Percentiles rank a stretch among this genome's conserved stretches.
phyloP scores from a whole-genome alignment of 139 green algal species.

The Spirogloea muscicola region DNA sequence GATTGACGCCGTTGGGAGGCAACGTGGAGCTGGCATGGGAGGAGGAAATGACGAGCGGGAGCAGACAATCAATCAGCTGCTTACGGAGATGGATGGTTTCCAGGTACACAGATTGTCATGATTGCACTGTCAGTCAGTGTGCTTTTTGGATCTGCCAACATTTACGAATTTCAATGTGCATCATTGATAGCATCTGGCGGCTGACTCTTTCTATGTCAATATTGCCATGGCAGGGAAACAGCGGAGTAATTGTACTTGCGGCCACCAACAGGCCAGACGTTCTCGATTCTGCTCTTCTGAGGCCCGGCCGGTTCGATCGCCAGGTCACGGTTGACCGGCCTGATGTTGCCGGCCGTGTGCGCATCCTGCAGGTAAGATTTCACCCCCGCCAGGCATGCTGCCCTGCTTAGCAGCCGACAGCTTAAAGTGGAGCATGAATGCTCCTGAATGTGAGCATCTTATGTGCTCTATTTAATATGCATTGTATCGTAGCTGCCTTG shows the following conservation, averaged over 20 bases:
- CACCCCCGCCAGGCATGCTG: background rate
- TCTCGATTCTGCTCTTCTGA: slow-evolving; percentile 92
- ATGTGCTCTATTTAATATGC: no score
- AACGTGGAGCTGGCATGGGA: slow-evolving; percentile 93
- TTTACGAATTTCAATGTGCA: background rate
- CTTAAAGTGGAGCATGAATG: no score
- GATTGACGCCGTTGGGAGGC: slow-evolving; percentile 96
- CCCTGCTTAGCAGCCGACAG: no score
- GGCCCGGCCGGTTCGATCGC: slow-evolving; percentile 92
- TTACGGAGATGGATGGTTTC: slow-evolving; percentile 70
- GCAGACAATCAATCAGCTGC: slow-evolving; percentile 98
- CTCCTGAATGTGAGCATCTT: no score
- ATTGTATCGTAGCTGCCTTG: no score
- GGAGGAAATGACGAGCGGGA: slow-evolving; percentile 98
- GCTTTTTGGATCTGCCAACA: background rate
- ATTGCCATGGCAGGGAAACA: slow-evolving; percentile 53
- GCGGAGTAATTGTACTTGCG: slow-evolving; percentile 94
- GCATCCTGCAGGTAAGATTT: slow-evolving; percentile 50
- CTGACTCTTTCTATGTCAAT: no score
- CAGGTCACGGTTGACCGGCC: slow-evolving; percentile 65
- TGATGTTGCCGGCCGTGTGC: slow-evolving; percentile 53
- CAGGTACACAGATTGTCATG: slow-evolving; percentile 10
- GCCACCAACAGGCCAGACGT: slow-evolving; percentile 98
- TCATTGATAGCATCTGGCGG: no score
- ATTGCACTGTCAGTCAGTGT: no score